These are phyloP conservation scores for Phaseolus lunatus DNA, from an alignment of 306 rosid species.

Conservation along the genomic window DNA sequence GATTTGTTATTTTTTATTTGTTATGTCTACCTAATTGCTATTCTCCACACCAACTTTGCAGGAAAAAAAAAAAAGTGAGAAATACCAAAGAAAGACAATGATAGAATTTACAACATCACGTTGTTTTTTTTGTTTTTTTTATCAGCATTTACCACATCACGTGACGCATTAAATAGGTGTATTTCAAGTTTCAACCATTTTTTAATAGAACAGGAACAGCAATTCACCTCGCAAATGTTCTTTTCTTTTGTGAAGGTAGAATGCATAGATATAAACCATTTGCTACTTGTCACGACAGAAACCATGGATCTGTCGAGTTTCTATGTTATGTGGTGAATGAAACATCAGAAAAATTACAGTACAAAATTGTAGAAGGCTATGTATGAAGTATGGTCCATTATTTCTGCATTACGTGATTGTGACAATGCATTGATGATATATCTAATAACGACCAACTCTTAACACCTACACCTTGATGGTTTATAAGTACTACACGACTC, in stretches of 20 bases:
- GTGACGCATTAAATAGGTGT: not conserved
- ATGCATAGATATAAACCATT: too few relatives aligned
- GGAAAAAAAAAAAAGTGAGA: not conserved
- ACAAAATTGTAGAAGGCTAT: not conserved
- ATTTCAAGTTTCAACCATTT: conserved; percentile 5
- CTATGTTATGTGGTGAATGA: not conserved
- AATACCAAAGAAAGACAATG: too few relatives aligned
- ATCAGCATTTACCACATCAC: not conserved
- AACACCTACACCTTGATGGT: not conserved
- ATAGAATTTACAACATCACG: not conserved
- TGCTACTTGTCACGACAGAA: not conserved
- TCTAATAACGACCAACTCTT: conserved; percentile 7
- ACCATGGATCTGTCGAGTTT: not conserved
- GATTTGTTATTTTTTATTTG: not conserved
- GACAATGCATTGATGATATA: not conserved
- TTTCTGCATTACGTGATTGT: not conserved
- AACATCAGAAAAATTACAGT: too few relatives aligned
- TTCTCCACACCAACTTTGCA: not conserved
- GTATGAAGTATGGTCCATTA: not conserved
- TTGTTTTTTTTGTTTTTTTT: too few relatives aligned
- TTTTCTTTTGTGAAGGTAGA: too few relatives aligned
- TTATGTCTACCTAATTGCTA: not conserved
- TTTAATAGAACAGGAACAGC: not conserved
- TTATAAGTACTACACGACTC: not conserved
- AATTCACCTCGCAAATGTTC: too few relatives aligned